Evolutionary conservation across 2,329 filamentous ascomycete genomes (phyloP).

Genomic region (Aspergillus nomiae): DNA sequence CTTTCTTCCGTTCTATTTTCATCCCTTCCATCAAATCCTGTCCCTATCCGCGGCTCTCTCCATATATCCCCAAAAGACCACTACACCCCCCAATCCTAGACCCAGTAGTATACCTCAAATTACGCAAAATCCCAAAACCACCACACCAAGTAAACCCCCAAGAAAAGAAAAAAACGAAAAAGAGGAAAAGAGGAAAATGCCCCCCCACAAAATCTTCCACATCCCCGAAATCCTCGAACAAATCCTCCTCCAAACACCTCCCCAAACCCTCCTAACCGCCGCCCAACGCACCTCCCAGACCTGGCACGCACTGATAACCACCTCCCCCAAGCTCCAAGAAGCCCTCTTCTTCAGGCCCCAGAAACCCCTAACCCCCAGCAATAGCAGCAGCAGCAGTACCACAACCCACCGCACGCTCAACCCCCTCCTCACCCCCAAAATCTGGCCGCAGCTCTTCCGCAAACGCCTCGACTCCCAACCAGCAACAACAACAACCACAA

Average conservation of each 20-base stretch:
- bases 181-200: neutral
- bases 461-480: neutral
- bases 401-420: neutral
- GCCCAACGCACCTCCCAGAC: neutral
- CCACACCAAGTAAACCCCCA: neutral
- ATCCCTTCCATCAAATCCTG: neutral
- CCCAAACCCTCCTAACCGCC: constrained; percentile 1
- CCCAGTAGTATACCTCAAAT: neutral
- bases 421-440: neutral
- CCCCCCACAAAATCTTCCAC: neutral
- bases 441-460: neutral
- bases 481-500: neutral
- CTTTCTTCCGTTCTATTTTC: neutral
- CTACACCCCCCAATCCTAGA: neutral
- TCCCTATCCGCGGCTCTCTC: neutral
- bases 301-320: neutral
- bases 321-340: neutral
- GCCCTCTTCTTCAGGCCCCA: neutral
- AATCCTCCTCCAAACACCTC: neutral
- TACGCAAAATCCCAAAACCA: neutral
- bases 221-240: constrained; percentile 1
- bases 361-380: too few species aligned
- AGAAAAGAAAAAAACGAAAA: too few species aligned
- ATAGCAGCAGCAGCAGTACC: too few species aligned
- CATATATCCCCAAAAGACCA: neutral